Evolutionary conservation across 192 early-diverging fungal genomes (phyloP).

Genomic region (Thoreauomyces humboldtii): DNA sequence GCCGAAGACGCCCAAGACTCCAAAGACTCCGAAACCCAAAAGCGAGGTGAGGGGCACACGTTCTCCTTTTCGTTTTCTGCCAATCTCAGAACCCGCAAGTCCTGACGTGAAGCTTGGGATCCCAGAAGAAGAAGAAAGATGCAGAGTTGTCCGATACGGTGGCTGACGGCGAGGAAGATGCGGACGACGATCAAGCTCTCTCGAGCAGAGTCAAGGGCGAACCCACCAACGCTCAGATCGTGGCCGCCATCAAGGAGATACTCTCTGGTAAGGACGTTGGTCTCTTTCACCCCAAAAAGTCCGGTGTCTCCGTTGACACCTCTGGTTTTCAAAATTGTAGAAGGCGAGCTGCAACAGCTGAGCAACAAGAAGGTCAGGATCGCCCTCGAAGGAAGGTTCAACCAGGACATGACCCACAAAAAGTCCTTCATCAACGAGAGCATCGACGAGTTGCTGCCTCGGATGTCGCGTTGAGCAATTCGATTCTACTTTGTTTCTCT

Average conservation of each 20-base stretch:
- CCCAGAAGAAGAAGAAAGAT: too few relatives aligned
- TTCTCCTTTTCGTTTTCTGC: too few relatives aligned
- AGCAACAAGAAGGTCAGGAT: background rate
- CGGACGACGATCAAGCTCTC: background rate
- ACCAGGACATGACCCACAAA: background rate
- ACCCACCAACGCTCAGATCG: conserved; percentile 1
- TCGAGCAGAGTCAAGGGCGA: too few relatives aligned
- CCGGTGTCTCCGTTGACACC: background rate
- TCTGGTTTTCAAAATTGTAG: background rate
- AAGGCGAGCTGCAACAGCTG: background rate
- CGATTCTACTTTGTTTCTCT: too few relatives aligned
- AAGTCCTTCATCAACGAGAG: conserved; percentile 7
- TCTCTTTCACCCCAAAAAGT: too few relatives aligned
- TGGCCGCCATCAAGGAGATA: conserved; percentile 1
- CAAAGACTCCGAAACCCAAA: too few relatives aligned
- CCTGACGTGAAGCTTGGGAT: too few relatives aligned
- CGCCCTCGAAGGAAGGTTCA: background rate
- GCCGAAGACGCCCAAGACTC: too few relatives aligned
- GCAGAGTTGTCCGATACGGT: background rate
- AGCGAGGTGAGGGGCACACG: too few relatives aligned
- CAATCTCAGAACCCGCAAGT: too few relatives aligned
- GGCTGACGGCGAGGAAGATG: background rate
- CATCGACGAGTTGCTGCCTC: conserved; percentile 5
- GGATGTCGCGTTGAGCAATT: background rate
- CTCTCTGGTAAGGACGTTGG: background rate